Conservation (phyloP, 2,329 filamentous ascomycete species). For the Fusarium succisae region DNA sequence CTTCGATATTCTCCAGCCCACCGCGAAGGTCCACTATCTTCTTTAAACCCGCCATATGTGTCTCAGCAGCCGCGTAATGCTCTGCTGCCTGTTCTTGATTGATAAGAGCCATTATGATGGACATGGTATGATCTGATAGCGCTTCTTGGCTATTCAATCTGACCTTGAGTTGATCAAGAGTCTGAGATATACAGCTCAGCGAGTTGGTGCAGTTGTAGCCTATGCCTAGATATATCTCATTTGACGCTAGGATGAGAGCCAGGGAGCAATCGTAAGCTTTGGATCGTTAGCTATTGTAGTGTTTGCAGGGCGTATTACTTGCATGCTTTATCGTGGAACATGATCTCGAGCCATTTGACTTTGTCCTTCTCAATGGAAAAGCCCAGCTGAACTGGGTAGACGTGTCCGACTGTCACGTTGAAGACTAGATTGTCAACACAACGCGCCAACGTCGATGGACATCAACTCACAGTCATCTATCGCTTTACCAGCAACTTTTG, state of each 20-base stretch:
- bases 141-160: neutral
- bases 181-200: neutral
- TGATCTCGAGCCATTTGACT: slow-evolving; percentile 3
- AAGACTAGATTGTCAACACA: neutral
- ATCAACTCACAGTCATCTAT: slow-evolving; percentile 4
- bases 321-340: neutral
- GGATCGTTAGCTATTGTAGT: accelerated
- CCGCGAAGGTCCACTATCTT: slow-evolving; percentile 3
- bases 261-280: neutral
- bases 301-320: accelerated
- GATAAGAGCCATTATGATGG: neutral
- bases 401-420: neutral
- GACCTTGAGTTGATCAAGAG: neutral
- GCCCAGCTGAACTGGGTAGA: slow-evolving; percentile 5
- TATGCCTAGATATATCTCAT: slow-evolving; percentile 6
- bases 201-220: neutral
- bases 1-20: neutral
- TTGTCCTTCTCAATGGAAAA: neutral
- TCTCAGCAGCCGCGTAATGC: neutral
- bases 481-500: neutral
- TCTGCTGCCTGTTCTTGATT: neutral
- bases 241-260: neutral
- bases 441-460: accelerated
- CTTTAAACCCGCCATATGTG: neutral
- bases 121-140: neutral